phyloP scores from a whole-genome alignment of 306 rosid genomes.

The Echinosophora koreensis region DNA sequence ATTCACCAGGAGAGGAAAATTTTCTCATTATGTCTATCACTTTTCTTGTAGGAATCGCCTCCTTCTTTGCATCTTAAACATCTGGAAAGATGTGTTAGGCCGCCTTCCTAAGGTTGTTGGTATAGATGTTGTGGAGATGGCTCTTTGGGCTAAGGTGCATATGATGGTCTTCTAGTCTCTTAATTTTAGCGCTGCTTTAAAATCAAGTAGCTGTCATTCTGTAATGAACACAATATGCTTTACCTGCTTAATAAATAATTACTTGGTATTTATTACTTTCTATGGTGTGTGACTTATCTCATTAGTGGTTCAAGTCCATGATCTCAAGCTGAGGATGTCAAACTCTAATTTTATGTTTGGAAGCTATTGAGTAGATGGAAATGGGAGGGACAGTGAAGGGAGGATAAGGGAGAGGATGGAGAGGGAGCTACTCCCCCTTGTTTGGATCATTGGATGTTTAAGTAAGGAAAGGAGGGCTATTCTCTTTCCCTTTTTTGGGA shows the following conservation, averaged over 20 bases:
- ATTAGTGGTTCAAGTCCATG: conserved; percentile 16
- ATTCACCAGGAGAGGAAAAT: conserved; percentile 12
- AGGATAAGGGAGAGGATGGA: neutral
- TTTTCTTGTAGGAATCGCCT: conserved; percentile 79
- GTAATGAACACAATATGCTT: conserved; percentile 9
- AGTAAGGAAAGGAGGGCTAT: conserved; percentile 15
- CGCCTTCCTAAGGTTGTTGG: conserved; percentile 98
- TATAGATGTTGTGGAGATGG: conserved; percentile 97
- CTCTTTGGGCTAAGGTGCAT: conserved; percentile 98
- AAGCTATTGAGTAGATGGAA: conserved; percentile 19
- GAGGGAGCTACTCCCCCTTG: neutral
- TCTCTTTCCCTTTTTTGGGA: conserved; percentile 23
- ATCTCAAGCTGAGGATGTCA: conserved; percentile 34
- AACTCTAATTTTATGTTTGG: conserved; percentile 34
- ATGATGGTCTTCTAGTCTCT: conserved; percentile 45
- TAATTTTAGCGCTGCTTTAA: conserved; percentile 33
- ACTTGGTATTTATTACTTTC: conserved; percentile 22
- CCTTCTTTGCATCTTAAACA: conserved; percentile 74
- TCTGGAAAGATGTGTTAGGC: conserved; percentile 83
- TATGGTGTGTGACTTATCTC: conserved; percentile 22
- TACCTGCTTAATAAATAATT: neutral
- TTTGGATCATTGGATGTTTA: conserved; percentile 36
- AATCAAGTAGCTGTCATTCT: conserved; percentile 18
- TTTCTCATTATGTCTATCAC: conserved; percentile 33
- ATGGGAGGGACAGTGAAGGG: neutral